Evolutionary conservation across 139 green algal genomes (phyloP), one percentile per base, ranked within the genome.

Genomic region (Desmodesmus armatus): DNA sequence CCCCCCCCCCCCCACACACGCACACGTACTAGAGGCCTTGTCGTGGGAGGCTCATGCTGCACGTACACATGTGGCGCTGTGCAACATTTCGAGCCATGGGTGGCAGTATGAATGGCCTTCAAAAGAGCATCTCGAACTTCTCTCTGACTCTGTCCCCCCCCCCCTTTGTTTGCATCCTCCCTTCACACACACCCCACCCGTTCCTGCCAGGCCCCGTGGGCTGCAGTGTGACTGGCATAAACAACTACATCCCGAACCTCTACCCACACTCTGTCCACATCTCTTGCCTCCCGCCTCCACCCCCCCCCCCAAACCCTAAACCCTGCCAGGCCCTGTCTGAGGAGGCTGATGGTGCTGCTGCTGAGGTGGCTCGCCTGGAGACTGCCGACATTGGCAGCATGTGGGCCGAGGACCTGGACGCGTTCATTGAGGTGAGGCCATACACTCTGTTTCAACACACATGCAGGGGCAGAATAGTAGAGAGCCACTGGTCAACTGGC

Each of bases 331-430:
- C 66, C 2, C 39, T 87, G 82, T 29, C 49, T 40, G 82, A 62
- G n/a, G 82, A 87, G 15, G 82, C 70, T 35, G 82, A 81, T 65
- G 70, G 51, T 31, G 82, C 82, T 40, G 39, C 69, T 39, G 70
- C 70, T 44, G 53, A 87, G 70, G 82, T 87, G 39, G 37, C 37
- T 0, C 85, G 83, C 29, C 55, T 73, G 37, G 47, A 51, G 67
- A 23, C 29, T 19, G 33, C 71, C 11, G 44, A 72, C 39, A 83
- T 88, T 58, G 37, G 77, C 15, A 53, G 3, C 9, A 95, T 98
- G 92, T 99, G 95, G 93, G n/a, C 70, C 3, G 40, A 78, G 0
- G 96, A 99, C 91, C 89, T 99, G 73, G 94, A 97, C 39, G 84
- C 74, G 0, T 98, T 99, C 78, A 40, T 95, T 77, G 83, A 85